Evolutionary conservation across 257 asterid genomes (phyloP).

Genomic region (Osmanthus fragrans): DNA sequence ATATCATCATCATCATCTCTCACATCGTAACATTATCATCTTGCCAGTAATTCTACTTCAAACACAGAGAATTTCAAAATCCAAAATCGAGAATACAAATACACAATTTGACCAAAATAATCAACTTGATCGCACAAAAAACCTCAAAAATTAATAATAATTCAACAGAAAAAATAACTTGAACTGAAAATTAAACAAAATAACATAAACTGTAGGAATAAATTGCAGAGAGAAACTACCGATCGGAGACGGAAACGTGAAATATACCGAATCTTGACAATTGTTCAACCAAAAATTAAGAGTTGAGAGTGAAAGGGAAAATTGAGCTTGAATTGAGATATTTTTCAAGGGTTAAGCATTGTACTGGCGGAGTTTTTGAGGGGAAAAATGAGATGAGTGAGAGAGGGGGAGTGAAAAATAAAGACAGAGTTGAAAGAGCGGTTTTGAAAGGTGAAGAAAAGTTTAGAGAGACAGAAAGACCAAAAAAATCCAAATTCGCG

Average conservation of each 20-base stretch:
- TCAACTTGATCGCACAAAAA: constrained; percentile 2
- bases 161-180: not conserved
- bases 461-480: not conserved
- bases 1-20: not conserved
- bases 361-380: not conserved
- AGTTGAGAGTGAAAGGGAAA: not conserved
- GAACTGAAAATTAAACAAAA: not conserved
- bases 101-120: not conserved
- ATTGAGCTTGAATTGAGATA: not conserved
- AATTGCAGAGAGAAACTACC: constrained; percentile 25
- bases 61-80: not conserved
- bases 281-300: not conserved
- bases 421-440: constrained; percentile 1
- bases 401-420: not conserved
- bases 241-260: constrained; percentile 24
- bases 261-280: constrained; percentile 25
- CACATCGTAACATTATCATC: not conserved
- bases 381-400: not conserved
- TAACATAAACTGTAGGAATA: not conserved
- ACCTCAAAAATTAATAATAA: not conserved
- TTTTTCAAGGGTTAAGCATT: not conserved
- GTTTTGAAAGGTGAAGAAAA: not conserved
- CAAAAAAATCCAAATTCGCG: constrained; percentile 14
- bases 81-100: not conserved
- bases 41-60: not conserved